Base-by-base conservation (phyloP, 495 filamentous ascomycete species). In the Paragyromitra xinjiangensis region DNA sequence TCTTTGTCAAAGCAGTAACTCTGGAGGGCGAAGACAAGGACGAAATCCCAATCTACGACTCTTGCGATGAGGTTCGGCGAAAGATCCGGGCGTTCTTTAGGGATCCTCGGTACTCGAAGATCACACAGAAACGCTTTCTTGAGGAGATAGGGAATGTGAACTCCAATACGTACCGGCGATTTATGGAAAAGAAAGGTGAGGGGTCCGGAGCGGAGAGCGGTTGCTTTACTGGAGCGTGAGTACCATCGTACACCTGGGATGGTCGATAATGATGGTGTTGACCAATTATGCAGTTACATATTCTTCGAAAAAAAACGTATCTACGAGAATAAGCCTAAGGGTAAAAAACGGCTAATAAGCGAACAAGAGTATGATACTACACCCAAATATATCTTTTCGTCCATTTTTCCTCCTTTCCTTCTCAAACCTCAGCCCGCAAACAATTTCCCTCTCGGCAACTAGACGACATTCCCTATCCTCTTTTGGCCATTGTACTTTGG, bases 281-380 rank as follows among this genome's bases (percentile, higher is more conserved):
- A 44, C 6, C 7, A 26, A 12, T 42, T 61, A 37, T 42, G 6
- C 22, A 84, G 84, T 2, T 90, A 90, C 79, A 84, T 86, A 24
- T 88, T 83, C 83, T 90, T 90, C 67, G 89, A 91, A 83, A 92
- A 91, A 85, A 62, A 89, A 69, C 82, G 88, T 44, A 82, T 90
- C 44, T 84, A 84, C 55, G 84, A 88, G 78, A 84, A 84, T 14
- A 89, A 88, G 84, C 83, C 85, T 19, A 91, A 89, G 85, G 85
- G 79, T 6, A 85, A 86, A 70, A 83, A 85, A 56, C 81, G 89
- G 14, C 45, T 84, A 78, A 85, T 85, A 5, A 90, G 89, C 86
- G 89, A 91, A 81, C 45, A 83, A 24, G 75, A 85, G 37, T 89
- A 76, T 51, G 72, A 45, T 16, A 16, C 26, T 2, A 8, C 34